These are phyloP conservation scores for Aspergillus incahuasiensis DNA, from an alignment of 495 filamentous ascomycete species.

Conservation along the genomic window DNA sequence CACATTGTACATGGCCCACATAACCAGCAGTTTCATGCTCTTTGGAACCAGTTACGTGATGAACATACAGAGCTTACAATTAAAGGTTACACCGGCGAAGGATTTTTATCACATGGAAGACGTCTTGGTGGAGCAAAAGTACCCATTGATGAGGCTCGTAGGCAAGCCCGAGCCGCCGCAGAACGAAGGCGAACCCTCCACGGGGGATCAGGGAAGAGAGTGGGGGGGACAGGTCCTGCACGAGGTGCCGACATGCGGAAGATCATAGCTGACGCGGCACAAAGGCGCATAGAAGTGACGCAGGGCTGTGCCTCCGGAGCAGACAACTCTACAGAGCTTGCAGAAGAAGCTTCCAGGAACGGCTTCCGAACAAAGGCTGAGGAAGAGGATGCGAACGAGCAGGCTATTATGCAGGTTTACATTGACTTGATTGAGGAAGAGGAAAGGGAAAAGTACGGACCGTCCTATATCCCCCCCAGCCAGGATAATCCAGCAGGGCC, in stretches of 20 bases:
- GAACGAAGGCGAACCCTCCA: constrained; percentile 60
- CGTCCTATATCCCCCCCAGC: constrained; percentile 60
- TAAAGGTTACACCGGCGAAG: constrained; percentile 90
- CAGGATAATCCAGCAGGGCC: constrained; percentile 57
- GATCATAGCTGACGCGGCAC: constrained; percentile 68
- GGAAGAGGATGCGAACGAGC: constrained; percentile 85
- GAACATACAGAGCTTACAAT: constrained; percentile 69
- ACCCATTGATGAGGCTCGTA: constrained; percentile 68
- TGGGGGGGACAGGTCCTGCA: constrained; percentile 62
- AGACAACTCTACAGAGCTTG: constrained; percentile 51
- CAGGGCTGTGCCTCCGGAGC: constrained; percentile 73
- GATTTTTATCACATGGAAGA: constrained; percentile 73
- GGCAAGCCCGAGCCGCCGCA: constrained; percentile 69
- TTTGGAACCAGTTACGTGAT: constrained; percentile 85
- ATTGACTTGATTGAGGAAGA: constrained; percentile 84
- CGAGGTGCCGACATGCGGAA: constrained; percentile 68
- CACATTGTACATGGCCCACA: constrained; percentile 85
- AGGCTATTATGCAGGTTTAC: constrained; percentile 81
- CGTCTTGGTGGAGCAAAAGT: constrained; percentile 65
- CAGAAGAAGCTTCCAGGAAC: constrained; percentile 63
- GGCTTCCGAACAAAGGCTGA: constrained; percentile 81
- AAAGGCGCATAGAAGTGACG: constrained; percentile 60
- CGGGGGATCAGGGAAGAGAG: constrained; percentile 63
- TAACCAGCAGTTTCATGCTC: constrained; percentile 71
- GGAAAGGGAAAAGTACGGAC: constrained; percentile 68